Evolutionary conservation across 805 yeast species (phyloP).

Genomic region (Myxozyma monticola): DNA sequence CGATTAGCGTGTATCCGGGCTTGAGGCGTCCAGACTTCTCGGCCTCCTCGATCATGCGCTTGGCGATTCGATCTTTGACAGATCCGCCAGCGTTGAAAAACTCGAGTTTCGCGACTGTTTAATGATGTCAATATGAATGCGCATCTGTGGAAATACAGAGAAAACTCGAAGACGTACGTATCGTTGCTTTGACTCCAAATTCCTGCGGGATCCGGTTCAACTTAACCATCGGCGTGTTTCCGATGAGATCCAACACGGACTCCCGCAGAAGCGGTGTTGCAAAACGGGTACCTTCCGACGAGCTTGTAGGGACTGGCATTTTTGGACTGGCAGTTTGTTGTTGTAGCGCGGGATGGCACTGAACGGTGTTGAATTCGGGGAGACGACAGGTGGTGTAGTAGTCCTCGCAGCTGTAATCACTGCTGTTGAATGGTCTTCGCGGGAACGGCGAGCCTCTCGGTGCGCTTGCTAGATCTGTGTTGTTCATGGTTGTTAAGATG

Average conservation of each 20-base stretch:
- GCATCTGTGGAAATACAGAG: too few relatives aligned
- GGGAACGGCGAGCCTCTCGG: too few relatives aligned
- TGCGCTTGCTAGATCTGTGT: too few relatives aligned
- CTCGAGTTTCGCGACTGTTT: constrained; percentile 72
- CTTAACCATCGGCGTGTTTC: constrained; percentile 79
- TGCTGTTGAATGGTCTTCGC: too few relatives aligned
- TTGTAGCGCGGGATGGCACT: too few relatives aligned
- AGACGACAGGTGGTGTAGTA: too few relatives aligned
- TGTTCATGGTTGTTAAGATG: too few relatives aligned
- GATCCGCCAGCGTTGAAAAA: constrained; percentile 88
- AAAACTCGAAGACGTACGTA: constrained; percentile 27
- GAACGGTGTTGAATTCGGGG: too few relatives aligned
- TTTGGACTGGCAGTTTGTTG: too few relatives aligned
- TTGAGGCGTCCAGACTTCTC: constrained; percentile 73
- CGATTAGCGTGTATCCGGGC: constrained; percentile 79
- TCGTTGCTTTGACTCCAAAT: constrained; percentile 65
- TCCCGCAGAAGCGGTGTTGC: constrained; percentile 46
- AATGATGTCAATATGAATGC: background rate
- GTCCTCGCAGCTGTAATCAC: too few relatives aligned
- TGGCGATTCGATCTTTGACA: constrained; percentile 84
- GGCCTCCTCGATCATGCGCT: constrained; percentile 83
- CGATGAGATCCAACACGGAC: constrained; percentile 71
- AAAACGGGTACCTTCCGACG: too few relatives aligned
- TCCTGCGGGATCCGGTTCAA: constrained; percentile 76
- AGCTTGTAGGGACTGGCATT: too few relatives aligned